Evolutionary conservation across 2,329 filamentous ascomycete species (phyloP).

Genomic region (Colletotrichum sp.): DNA sequence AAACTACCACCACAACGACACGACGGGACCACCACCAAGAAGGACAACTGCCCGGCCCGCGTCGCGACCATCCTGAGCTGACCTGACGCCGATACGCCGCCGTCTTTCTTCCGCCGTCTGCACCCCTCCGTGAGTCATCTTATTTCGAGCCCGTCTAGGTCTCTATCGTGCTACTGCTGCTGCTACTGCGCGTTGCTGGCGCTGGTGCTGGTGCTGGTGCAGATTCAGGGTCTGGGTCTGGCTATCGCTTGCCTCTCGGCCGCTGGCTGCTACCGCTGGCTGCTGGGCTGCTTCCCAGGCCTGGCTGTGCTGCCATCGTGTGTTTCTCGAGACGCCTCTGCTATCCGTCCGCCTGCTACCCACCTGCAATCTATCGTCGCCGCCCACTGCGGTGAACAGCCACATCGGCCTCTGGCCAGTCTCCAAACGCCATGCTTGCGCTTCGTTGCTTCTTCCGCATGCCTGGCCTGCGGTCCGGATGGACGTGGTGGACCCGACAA

Average conservation of each 20-base stretch:
- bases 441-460: neutral
- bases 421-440: neutral
- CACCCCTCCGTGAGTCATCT: conserved; percentile 6
- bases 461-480: neutral
- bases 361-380: neutral
- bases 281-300: neutral
- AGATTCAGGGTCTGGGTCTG: neutral
- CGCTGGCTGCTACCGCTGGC: neutral
- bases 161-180: neutral
- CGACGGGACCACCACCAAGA: neutral
- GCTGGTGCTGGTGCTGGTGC: neutral
- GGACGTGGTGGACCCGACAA: neutral
- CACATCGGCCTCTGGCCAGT: neutral
- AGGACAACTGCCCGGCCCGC: conserved; percentile 2
- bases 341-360: neutral
- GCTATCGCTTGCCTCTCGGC: neutral
- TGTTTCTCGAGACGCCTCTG: neutral
- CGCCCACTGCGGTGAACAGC: neutral
- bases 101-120: neutral
- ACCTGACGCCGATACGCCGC: conserved; percentile 13
- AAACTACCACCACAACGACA: neutral
- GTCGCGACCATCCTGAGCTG: neutral
- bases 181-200: neutral
- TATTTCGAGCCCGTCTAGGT: neutral
- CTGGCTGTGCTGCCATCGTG: neutral